Evolutionary conservation across 192 early-diverging fungal species (phyloP), one percentile per base, ranked within the genome.

Genomic region (Coemansia brasiliensis): DNA sequence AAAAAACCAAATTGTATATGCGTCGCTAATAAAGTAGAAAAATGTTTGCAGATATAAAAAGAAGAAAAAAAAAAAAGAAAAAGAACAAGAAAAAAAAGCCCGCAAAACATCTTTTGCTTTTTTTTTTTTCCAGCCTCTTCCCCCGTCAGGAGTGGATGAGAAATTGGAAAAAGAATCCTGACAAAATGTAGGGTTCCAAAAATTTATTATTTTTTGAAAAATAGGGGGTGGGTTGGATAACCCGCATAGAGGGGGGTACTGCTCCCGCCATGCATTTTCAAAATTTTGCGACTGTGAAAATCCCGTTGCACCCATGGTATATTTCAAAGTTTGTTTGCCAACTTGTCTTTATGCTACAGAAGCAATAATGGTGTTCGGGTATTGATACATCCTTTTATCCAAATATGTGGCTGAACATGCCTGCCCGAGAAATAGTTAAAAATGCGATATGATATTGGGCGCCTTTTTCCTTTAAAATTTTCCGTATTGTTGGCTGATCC

Each of bases 101-200:
- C 27, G 27, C 27, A 3, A 29, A 29, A 29, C 27, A n/a, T n/a
- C n/a, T n/a, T 9, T 4, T 45, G 15, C 18, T 17, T 45, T 45
- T 48, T 48, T 48, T n/a, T 49, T 49, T 49, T 24, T 24, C 24
- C 46, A 20, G 46, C 46, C 46, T 49, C 46, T 26, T 26, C 26
- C 46, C 22, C 24, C 24, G 40, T 26, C 46, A 26, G 45, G 45
- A 48, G 18, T 21, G 22, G 46, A 26, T 26, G 46, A 49, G 46
- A 26, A 49, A 26, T 49, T 35, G 32, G 27, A 29, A 29, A 24
- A 49, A 49, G 26, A 49, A 49, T 49, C 46, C 46, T 20, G 40
- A n/a, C 22, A 8, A 22, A 15, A 49, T n/a, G 26, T 26, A 49
- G 46, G 46, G 46, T 49, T 22, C 46, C 11, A 49, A 49, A 48